Evolutionary conservation across 1,284 basidiomycete genomes (phyloP), one percentile per base, ranked within the genome.

Genomic region (Cystobasidium slooffiae): DNA sequence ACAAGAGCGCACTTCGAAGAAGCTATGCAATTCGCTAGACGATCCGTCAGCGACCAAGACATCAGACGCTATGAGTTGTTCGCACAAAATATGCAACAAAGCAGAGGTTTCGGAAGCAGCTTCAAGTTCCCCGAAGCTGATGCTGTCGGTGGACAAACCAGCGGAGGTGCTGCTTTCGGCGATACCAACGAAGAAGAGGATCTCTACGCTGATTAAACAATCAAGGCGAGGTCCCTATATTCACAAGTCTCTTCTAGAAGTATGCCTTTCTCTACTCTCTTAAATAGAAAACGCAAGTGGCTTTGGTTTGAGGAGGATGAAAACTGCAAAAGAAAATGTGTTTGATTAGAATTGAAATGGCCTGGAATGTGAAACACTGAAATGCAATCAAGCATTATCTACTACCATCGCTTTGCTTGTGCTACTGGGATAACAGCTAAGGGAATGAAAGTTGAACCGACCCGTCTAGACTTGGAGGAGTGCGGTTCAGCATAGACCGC

Each of bases 1-100:
- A 94, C 94, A 55, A 89, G 88, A 80, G 92, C 90, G 0, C 94
- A 97, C 86, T 99, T 99, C 80, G 96, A 99, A 85, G 96, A 98
- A 85, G 94, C 95, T 1, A 97, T 97, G 94, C 90, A 90, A 83
- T 96, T 88, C 79, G 83, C 83, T 8, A 78, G 83, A 61, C 80
- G 83, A 37, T 82, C 82, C 14, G 83, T 84, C 20, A 81, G 80
- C 64, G 83, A 83, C 66, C 90, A 91, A 78, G 96, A 98, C 82
- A 97, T 99, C 83, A 89, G 95, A 78, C 89, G 93, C 58, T 96
- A 96, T 82, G 91, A 94, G 86, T 91, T 66, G 55, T 75, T 81
- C 44, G 58, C 53, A 39, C 46, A 66, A 64, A 73, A 65, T 47
- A 58, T 73, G 76, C 91, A 93, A 84, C 92, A 94, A 83, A 91